Percentiles rank a stretch among this genome's conserved stretches.
Conservation (phyloP, 192 early-diverging fungal species). For the Coemansia umbellata region DNA sequence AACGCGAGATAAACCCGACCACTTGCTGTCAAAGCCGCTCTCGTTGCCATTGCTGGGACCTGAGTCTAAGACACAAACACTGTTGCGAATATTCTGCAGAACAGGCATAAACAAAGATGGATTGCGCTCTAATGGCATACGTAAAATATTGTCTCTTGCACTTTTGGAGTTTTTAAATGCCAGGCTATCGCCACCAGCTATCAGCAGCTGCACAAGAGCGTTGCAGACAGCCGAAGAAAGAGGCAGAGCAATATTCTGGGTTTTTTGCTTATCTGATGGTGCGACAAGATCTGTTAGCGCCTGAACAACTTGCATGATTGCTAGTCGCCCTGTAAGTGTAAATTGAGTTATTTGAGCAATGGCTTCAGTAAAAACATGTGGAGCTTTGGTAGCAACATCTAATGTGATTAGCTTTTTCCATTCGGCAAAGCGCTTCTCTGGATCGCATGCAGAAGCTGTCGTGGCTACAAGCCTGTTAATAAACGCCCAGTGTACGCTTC, state of each 20-base stretch:
- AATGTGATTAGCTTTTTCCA: slow-evolving; percentile 24
- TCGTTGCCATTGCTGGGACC: not conserved
- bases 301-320: slow-evolving; percentile 7
- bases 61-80: not conserved
- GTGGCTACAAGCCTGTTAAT: slow-evolving; percentile 11
- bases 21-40: not conserved
- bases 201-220: slow-evolving; percentile 12
- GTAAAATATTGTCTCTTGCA: slow-evolving; percentile 16
- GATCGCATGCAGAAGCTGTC: not conserved
- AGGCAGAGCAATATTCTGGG: not conserved
- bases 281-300: slow-evolving; percentile 15
- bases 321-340: slow-evolving; percentile 14
- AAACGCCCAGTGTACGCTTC: slow-evolving; percentile 36
- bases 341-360: not conserved
- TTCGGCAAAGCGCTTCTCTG: slow-evolving; percentile 3
- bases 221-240: slow-evolving; percentile 1
- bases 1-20: slow-evolving; percentile 4
- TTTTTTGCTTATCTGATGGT: not conserved
- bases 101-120: slow-evolving; percentile 7
- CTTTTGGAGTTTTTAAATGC: not conserved
- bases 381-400: slow-evolving; percentile 14
- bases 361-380: slow-evolving; percentile 28
- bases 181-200: slow-evolving; percentile 13
- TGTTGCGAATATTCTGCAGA: slow-evolving; percentile 2
- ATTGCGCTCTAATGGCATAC: slow-evolving; percentile 16